These are phyloP conservation scores for Fonsecaea pugnacius DNA, from an alignment of 2,329 filamentous ascomycete genomes.

Conservation along the genomic window DNA sequence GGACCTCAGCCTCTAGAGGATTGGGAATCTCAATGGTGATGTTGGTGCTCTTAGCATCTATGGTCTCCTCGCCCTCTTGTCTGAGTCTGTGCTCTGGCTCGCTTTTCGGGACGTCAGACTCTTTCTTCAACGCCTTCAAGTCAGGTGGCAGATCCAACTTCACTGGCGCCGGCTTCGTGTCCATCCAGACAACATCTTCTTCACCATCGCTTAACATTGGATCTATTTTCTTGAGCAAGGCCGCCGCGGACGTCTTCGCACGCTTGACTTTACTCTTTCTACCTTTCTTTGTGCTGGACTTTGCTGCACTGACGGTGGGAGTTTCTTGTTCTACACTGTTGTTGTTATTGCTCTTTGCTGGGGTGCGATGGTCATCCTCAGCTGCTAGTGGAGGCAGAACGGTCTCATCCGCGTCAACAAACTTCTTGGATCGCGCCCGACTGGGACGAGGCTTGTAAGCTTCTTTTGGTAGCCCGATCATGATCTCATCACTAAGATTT, in stretches of 20 bases:
- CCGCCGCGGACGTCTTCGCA: conserved; percentile 36
- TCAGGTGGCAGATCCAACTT: conserved; percentile 36
- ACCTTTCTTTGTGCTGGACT: conserved; percentile 28
- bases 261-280: conserved; percentile 38
- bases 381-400: not conserved
- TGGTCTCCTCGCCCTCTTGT: conserved; percentile 2
- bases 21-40: conserved; percentile 32
- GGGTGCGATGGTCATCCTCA: conserved; percentile 5
- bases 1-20: conserved; percentile 18
- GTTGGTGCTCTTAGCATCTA: conserved; percentile 16
- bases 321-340: conserved; percentile 15
- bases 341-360: conserved; percentile 7
- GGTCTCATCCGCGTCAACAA: conserved; percentile 22
- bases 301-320: conserved; percentile 11
- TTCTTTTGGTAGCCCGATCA: conserved; percentile 38
- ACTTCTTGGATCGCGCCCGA: conserved; percentile 33
- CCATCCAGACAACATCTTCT: conserved; percentile 37
- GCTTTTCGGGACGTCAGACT: conserved; percentile 17
- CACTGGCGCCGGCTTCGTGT: conserved; percentile 34
- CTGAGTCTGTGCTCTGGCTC: conserved; percentile 7
- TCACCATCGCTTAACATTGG: conserved; percentile 37
- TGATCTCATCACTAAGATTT: conserved; percentile 34
- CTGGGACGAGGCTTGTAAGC: conserved; percentile 37
- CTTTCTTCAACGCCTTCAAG: conserved; percentile 33
- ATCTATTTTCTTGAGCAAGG: conserved; percentile 28